Conservation (phyloP, 2,329 filamentous ascomycete genomes). For the Stachybotrys echinatus region DNA sequence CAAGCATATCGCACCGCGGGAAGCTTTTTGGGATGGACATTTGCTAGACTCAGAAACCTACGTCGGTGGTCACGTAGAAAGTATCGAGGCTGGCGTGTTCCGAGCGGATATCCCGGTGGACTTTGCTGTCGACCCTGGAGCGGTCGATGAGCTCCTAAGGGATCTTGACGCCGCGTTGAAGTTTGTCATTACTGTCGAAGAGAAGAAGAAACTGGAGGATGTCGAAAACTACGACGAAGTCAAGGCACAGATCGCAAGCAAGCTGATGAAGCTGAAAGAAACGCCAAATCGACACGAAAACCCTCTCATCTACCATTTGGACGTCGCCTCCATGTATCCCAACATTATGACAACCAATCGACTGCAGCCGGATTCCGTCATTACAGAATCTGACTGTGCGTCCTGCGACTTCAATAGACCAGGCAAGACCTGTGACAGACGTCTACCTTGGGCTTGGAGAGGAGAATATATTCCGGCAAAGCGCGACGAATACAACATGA, state of each 20-base stretch:
- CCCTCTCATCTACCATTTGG: conserved; percentile 94
- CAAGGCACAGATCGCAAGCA: conserved; percentile 72
- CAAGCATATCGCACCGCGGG: conserved; percentile 86
- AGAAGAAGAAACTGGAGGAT: conserved; percentile 76
- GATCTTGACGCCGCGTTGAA: conserved; percentile 86
- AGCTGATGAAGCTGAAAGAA: conserved; percentile 66
- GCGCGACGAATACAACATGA: conserved; percentile 99
- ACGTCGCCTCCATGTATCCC: conserved; percentile 98
- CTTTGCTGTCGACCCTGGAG: conserved; percentile 82
- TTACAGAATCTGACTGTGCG: conserved; percentile 90
- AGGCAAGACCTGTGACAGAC: conserved; percentile 92
- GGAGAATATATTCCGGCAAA: conserved; percentile 96
- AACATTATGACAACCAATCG: conserved; percentile 99
- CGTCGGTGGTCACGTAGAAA: conserved; percentile 96
- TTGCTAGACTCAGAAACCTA: conserved; percentile 96
- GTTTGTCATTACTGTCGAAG: conserved; percentile 81
- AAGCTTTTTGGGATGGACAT: conserved; percentile 96
- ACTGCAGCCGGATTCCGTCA: conserved; percentile 98
- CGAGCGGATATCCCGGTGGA: conserved; percentile 92
- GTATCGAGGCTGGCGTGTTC: conserved; percentile 97
- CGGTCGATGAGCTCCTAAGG: conserved; percentile 79
- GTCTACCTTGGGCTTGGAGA: conserved; percentile 96
- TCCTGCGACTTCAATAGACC: conserved; percentile 98
- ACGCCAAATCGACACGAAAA: conserved; percentile 80
- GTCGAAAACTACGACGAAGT: conserved; percentile 79